phyloP scores from a whole-genome alignment of 208 protist genomes.

The Phytomonas sp. region DNA sequence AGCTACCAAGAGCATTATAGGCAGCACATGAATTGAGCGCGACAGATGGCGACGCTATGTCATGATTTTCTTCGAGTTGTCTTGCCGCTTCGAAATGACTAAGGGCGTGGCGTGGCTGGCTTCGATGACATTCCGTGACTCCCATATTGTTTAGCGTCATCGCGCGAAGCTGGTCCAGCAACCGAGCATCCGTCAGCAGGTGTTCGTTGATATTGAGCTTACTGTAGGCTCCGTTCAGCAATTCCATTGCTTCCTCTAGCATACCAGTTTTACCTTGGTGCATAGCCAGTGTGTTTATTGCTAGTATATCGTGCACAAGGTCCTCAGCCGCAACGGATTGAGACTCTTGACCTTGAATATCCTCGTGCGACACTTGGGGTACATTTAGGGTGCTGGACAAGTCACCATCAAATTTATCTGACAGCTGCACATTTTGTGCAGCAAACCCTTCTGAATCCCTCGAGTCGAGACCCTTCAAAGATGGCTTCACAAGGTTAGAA shows the following conservation, averaged over 20 bases:
- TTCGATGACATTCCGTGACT: constrained; percentile 78
- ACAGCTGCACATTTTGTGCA: constrained; percentile 4
- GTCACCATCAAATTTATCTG: background rate
- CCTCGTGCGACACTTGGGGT: background rate
- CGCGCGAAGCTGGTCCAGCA: constrained; percentile 63
- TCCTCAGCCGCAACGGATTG: background rate
- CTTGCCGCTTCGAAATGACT: constrained; percentile 76
- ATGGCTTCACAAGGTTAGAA: background rate
- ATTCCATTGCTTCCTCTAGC: constrained; percentile 41
- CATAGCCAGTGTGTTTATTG: constrained; percentile 82
- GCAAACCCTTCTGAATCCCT: background rate
- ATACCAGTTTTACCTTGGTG: constrained; percentile 42
- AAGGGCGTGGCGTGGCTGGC: constrained; percentile 69
- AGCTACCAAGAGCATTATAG: constrained; percentile 78
- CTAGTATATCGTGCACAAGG: constrained; percentile 65
- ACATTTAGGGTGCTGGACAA: background rate
- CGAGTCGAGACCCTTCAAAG: background rate
- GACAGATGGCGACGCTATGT: constrained; percentile 65
- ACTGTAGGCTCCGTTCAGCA: constrained; percentile 54
- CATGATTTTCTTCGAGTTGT: constrained; percentile 73
- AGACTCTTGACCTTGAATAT: background rate
- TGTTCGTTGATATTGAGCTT: constrained; percentile 26
- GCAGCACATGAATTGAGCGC: constrained; percentile 78
- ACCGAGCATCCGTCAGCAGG: constrained; percentile 13
- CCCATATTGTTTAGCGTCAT: constrained; percentile 87